Conservation (phyloP, 2,329 filamentous ascomycete genomes). For the Blastomyces percursus region DNA sequence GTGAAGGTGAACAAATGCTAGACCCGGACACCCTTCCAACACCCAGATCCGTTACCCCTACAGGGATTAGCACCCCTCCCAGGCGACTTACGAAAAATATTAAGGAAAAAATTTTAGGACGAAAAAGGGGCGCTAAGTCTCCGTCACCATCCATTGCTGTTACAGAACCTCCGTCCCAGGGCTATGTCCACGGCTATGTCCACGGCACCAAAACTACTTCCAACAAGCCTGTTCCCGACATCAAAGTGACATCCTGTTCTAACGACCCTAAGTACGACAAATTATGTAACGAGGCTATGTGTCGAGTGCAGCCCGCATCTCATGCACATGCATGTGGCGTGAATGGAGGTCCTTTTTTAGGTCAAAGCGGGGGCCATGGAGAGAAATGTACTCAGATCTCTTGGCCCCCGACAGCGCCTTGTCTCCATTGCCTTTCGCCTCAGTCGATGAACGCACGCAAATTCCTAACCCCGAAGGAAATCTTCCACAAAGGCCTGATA, state of each 20-base stretch:
- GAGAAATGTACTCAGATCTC: conserved; percentile 8
- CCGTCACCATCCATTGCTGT: background rate
- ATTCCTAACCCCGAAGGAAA: background rate
- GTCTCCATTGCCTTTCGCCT: conserved; percentile 17
- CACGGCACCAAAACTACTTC: background rate
- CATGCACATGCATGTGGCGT: conserved; percentile 10
- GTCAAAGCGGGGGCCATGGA: conserved; percentile 6
- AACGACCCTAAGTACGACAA: background rate
- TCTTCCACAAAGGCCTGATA: background rate
- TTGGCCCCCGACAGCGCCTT: conserved; percentile 18
- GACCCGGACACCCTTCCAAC: conserved; percentile 25
- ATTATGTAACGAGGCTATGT: conserved; percentile 8
- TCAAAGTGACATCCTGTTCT: background rate
- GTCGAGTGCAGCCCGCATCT: conserved; percentile 27
- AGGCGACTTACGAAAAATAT: conserved; percentile 11
- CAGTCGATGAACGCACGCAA: conserved; percentile 1
- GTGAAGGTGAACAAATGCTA: conserved; percentile 22
- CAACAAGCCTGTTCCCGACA: background rate
- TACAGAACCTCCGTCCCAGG: background rate
- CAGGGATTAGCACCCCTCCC: conserved; percentile 23
- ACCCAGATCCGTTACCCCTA: conserved; percentile 22
- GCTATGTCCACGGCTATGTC: background rate
- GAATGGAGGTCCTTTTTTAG: conserved; percentile 21
- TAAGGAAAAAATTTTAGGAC: background rate
- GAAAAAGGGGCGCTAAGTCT: conserved; percentile 8